Base-by-base conservation (phyloP, 768 basidiomycete genomes). In the Cyclocybe cylindracea region DNA sequence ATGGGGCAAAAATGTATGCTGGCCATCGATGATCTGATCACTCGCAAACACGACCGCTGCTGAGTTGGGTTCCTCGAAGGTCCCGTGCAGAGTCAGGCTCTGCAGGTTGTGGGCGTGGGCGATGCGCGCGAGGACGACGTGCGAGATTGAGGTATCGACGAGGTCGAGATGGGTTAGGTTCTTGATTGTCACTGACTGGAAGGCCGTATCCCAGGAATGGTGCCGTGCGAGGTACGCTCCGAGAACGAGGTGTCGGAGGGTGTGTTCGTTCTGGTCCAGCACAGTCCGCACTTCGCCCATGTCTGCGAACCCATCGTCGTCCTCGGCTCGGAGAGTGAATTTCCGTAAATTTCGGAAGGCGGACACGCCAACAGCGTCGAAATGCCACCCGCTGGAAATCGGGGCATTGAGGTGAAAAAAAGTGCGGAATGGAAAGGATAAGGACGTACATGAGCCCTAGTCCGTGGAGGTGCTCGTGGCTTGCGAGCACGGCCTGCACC, bases 111-210 rank as follows among this genome's bases (percentile, higher is more conserved):
- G 77, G 2, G 84, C 84, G 56, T 83, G 82, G 0, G 83, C 78
- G 41, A 87, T 85, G 9, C 85, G 78, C 10, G 80, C 75, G 37
- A 87, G 74, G 33, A 87, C 85, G 42, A 78, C 68, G 57, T 83
- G 79, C 11, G 82, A 83, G 44, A 87, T 83, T n/a, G 79, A 74
- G 7, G 85, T 87, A 63, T 86, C 85, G 35, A 87, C 84, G 39
- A 87, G 78, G 60, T 88, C 84, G 51, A 87, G 79, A 55, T 85
- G 84, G 4, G 85, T 86, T 51, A 88, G 77, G 57, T 83, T 82
- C 45, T 80, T 76, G 60, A 88, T 85, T 0, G 84, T 82, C 8
- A 75, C 71, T 3, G 79, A 82, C 62, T 81, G 76, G 71, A 87
- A 87, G 1, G 79, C 82, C 38, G 70, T 72, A 69, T 87, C 85